phyloP scores from a whole-genome alignment of 768 basidiomycete species.

The Kwoniella heveanensis region DNA sequence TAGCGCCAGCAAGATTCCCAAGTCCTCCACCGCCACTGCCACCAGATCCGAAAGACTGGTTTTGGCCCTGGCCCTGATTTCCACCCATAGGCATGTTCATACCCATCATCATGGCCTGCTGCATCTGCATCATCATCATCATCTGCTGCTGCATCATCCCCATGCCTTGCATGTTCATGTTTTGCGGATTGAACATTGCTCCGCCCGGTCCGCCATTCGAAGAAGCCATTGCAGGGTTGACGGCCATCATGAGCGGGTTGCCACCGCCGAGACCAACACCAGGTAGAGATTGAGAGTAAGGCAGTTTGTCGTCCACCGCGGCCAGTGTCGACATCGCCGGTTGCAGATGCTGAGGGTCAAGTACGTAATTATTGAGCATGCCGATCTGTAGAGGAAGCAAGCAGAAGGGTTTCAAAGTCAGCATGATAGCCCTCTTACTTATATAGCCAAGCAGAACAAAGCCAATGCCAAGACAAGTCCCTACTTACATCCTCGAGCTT shows the following conservation, averaged over 20 bases:
- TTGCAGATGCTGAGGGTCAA: constrained; percentile 86
- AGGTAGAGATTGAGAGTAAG: constrained; percentile 7
- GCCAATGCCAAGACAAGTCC: constrained; percentile 2
- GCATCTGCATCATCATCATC: constrained; percentile 54
- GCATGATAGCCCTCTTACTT: too few relatives aligned
- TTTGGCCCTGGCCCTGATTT: neutral
- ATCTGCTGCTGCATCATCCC: constrained; percentile 48
- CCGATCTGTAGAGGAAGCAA: constrained; percentile 65
- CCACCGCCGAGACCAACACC: neutral
- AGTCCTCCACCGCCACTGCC: constrained; percentile 20
- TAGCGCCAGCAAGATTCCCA: constrained; percentile 53
- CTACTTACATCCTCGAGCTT: constrained; percentile 77
- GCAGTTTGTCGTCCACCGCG: constrained; percentile 56
- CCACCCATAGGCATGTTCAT: constrained; percentile 16
- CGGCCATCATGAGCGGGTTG: constrained; percentile 9
- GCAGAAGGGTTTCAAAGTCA: too few relatives aligned
- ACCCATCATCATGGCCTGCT: constrained; percentile 54
- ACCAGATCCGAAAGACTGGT: neutral
- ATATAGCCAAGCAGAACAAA: neutral
- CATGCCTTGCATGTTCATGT: constrained; percentile 2
- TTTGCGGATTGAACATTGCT: constrained; percentile 6
- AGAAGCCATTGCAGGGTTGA: constrained; percentile 10
- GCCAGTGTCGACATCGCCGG: constrained; percentile 45
- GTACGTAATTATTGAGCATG: constrained; percentile 92
- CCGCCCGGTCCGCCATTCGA: neutral